Evolutionary conservation across 1,139 yeast species (phyloP), one percentile per base, ranked within the genome.

Genomic region (Blastobotrys raffinosifermentans): DNA sequence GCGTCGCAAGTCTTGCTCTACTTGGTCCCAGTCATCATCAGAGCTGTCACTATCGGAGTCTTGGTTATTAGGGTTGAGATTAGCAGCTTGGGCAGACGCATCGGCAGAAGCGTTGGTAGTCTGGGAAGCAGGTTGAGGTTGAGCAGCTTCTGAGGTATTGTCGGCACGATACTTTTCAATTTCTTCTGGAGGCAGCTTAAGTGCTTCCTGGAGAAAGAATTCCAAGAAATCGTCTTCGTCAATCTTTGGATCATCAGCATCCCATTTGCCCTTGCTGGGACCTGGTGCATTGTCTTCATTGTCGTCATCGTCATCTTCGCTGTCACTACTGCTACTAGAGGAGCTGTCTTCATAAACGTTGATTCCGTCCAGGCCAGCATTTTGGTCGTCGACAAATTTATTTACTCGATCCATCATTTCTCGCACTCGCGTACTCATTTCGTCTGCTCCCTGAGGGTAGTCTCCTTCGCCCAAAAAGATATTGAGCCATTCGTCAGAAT

Each of bases 171-270:
- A 58, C 7, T 47, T 39, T 31, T 60, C 68, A 19, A 71, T 46
- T 32, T 72, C 67, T 19, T 64, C 64, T 22, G 66, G 68, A 1
- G 58, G 49, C 40, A 70, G 42, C 29, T 70, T 65, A 27, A 77
- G 53, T 0, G 76, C 83, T 26, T 73, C 72, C 37, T 66, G 66
- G 22, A 74, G 58, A 51, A 77, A 72, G 52, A 65, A 75, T 53
- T 76, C 82, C 51, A 77, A 69, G 54, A 77, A 75, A 50, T 77
- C 84, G 50, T 79, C 85, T 42, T 75, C 80, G 48, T 71, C 74
- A 10, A 77, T 70, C 34, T 60, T 69, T 4, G 66, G 57, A 29
- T 62, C 63, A 11, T 23, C 46, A n/a, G 43, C 41, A 4, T 41
- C 43, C 2, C 46, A 48, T 2, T 45, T 19, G 31, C 45, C 45